Base-by-base conservation (phyloP, 495 filamentous ascomycete species). In the Hypomontagnella monticulosa region DNA sequence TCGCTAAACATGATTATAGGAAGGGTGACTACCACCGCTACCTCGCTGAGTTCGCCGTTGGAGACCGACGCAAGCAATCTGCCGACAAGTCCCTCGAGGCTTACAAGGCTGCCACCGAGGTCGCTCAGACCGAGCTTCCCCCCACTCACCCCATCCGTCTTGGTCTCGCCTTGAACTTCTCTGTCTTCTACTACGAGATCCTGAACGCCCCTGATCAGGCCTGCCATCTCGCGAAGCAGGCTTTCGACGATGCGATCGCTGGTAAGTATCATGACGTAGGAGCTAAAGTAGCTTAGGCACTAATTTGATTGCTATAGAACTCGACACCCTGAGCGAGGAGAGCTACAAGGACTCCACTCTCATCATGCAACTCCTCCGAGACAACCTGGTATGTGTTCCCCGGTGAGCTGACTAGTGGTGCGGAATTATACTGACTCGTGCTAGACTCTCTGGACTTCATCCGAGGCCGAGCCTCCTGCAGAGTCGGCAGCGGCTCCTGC, bases 21-120 rank as follows among this genome's bases (percentile, higher is more conserved):
- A 99, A 98, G 90, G 95, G 95, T 79, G 95, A 99, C 83, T 99
- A 99, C 83, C 96, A 98, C 89, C 93, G 95, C 77, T 99, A 99
- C 77, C 91, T 99, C 41, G 95, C 95, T 74, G 95, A 99, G 84
- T 99, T 99, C 78, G 96, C 95, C 73, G 85, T 92, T 79, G 95
- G 95, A 76, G 95, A 99, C 78, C 93, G 92, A 82, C 95, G 95
- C 84, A 99, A 97, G 89, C 87, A 87, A 78, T 94, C 96, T 64
- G 95, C 95, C 77, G 93, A 93, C 77, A 90, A 92, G 79, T 97
- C 95, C 44, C 91, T 97, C 72, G 95, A 97, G 85, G 96, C 95
- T 58, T 99, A 99, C 89, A 98, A 98, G 88, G 88, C 88, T 76
- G 95, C 95, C 71, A 98, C 95, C 75, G 94, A 98, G 80, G 93